Evolutionary conservation across 2,329 filamentous ascomycete species (phyloP), one percentile per base, ranked within the genome.

Genomic region (Fusarium circinatum): DNA sequence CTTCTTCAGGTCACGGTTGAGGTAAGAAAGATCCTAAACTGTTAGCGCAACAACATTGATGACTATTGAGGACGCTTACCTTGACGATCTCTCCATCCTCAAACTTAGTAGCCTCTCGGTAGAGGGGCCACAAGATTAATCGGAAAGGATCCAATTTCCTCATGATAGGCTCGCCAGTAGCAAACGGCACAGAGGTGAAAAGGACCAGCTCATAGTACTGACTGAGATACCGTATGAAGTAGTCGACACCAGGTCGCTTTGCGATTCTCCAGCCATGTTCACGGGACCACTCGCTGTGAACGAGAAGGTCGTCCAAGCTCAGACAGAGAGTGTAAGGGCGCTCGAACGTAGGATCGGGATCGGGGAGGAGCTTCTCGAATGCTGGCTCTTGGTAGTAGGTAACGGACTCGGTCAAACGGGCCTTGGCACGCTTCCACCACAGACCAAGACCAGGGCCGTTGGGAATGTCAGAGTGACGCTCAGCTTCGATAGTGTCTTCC

Each of bases 161-260:
- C 75, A 98, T 90, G 58, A 99, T 89, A 30, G 94, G 94, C 76
- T 98, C 95, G 34, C 92, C 96, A 80, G 94, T 93, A 79, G 91
- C 91, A 79, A 91, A 94, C 2, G 96, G 95, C 52, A 96, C 92
- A 44, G 90, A 94, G 38, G 96, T 99, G 85, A 98, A 99, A 74
- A 99, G 90, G 59, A 98, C 96, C 62, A 99, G 88, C 83, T 99
- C 96, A 81, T 98, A 99, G 88, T 99, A 98, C 83, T 98, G 95
- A 84, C 94, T 96, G 55, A 99, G 89, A 83, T 99, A 99, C 80
- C 94, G 94, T 73, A 99, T 86, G 86, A 99, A 99, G 86, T 99
- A 99, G 85, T 99, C 96, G 70, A 97, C 90, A 51, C 96, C 96
- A 41, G 96, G 96, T 56, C 96, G 90, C 86, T 99, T 99, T 34